Percentiles rank a stretch among this genome's conserved stretches.
Conservation (phyloP, 176 grass and related monocot genomes). For the Thalia dealbata region DNA sequence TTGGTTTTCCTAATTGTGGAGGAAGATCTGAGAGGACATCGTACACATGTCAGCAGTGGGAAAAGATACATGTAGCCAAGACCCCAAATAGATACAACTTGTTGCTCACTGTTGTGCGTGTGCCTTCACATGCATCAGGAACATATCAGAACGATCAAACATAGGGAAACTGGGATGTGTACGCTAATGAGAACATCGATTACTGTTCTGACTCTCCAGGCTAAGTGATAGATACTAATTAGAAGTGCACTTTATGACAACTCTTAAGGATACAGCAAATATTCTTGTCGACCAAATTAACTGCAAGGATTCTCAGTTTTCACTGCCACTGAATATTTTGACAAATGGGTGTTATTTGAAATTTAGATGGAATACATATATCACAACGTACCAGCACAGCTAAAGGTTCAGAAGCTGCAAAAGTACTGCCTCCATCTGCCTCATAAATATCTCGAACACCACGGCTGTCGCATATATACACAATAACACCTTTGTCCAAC, state of each 20-base stretch:
- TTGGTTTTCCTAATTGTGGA: neutral
- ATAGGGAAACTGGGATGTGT: neutral
- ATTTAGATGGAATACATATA: neutral
- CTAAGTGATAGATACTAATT: neutral
- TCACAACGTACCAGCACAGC: constrained; percentile 58
- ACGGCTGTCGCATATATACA: constrained; percentile 81
- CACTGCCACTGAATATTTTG: neutral
- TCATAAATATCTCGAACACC: constrained; percentile 97
- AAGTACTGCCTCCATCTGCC: constrained; percentile 61
- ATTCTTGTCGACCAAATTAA: neutral
- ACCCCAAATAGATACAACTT: too few species aligned
- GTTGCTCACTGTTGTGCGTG: too few species aligned
- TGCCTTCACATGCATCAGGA: neutral
- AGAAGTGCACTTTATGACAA: neutral
- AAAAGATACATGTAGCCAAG: too few species aligned
- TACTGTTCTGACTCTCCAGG: neutral
- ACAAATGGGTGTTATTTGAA: too few species aligned
- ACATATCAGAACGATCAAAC: neutral
- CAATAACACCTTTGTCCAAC: constrained; percentile 98
- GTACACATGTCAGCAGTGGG: too few species aligned
- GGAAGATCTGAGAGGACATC: neutral
- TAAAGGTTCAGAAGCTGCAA: constrained; percentile 83
- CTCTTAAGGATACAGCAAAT: neutral
- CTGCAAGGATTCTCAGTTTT: neutral
- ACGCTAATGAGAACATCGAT: neutral